Evolutionary conservation across 805 yeast genomes (phyloP).

Genomic region (Cyberlindnera subsufficiens): DNA sequence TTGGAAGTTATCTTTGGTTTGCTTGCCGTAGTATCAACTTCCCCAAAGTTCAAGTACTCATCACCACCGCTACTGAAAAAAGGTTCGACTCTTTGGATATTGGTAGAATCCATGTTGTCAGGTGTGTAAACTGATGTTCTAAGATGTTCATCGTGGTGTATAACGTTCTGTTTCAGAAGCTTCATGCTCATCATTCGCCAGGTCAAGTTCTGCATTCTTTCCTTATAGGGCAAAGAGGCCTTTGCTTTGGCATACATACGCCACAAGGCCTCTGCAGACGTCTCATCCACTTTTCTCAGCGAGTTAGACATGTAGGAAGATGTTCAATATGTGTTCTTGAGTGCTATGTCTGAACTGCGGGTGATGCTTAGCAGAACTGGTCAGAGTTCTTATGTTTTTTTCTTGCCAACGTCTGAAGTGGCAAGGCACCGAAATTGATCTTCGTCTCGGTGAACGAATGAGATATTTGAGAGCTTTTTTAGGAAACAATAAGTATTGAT

Average conservation of each 20-base stretch:
- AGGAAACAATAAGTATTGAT: background rate
- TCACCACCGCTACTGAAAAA: constrained; percentile 10
- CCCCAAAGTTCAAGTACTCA: constrained; percentile 19
- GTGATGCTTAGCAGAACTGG: background rate
- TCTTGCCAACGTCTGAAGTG: background rate
- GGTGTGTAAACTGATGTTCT: no score
- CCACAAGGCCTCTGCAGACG: constrained; percentile 59
- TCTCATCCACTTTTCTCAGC: constrained; percentile 23
- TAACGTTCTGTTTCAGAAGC: constrained; percentile 7
- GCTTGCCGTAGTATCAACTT: constrained; percentile 1
- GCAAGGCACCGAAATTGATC: background rate
- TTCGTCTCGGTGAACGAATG: background rate
- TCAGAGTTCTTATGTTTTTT: background rate
- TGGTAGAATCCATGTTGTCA: no score
- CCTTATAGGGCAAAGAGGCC: constrained; percentile 65
- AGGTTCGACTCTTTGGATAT: no score
- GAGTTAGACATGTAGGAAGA: background rate
- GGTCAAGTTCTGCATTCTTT: constrained; percentile 76
- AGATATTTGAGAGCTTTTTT: background rate
- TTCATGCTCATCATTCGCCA: constrained; percentile 80
- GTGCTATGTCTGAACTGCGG: background rate
- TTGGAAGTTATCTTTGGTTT: constrained; percentile 18
- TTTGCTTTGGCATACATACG: constrained; percentile 75
- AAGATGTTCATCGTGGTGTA: background rate
- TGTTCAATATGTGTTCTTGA: background rate